Conservation (phyloP, 257 asterid species). For the Plantago major region DNA sequence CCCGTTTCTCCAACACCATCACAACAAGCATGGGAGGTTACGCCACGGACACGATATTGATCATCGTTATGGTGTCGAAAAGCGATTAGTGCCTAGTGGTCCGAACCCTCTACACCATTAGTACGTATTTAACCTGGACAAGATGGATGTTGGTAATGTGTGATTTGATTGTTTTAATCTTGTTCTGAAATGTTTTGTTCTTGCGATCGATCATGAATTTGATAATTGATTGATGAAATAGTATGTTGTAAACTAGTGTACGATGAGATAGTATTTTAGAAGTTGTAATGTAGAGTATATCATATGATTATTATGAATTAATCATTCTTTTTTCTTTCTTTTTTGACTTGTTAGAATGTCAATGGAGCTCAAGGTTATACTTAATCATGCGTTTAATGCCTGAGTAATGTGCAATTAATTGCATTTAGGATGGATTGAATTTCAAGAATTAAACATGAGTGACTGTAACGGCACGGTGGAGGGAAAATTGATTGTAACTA, state of each 20-base stretch:
- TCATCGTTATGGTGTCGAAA: slow-evolving; percentile 68
- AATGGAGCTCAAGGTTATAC: no score
- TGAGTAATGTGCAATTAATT: neutral
- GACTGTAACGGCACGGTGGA: slow-evolving; percentile 64
- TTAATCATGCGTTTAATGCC: no score
- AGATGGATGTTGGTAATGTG: slow-evolving; percentile 23
- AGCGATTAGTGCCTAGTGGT: slow-evolving; percentile 75
- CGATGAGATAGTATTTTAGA: slow-evolving; percentile 20
- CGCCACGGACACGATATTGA: slow-evolving; percentile 31
- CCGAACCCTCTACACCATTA: slow-evolving; percentile 87
- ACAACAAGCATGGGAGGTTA: slow-evolving; percentile 5
- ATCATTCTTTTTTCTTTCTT: slow-evolving; percentile 12
- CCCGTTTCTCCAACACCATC: slow-evolving; percentile 39
- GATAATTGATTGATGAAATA: neutral
- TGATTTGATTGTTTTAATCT: slow-evolving; percentile 14
- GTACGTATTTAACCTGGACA: slow-evolving; percentile 13
- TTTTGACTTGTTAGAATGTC: neutral
- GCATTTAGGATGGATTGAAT: slow-evolving; percentile 12
- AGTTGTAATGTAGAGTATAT: slow-evolving; percentile 16
- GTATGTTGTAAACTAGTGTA: slow-evolving; percentile 3
- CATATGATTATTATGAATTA: neutral
- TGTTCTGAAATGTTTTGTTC: slow-evolving; percentile 10
- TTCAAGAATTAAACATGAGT: slow-evolving; percentile 34
- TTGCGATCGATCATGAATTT: slow-evolving; percentile 15
- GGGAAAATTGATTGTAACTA: slow-evolving; percentile 18